Evolutionary conservation across 1,284 basidiomycete species (phyloP).

Genomic region (Phlebopus sp.): DNA sequence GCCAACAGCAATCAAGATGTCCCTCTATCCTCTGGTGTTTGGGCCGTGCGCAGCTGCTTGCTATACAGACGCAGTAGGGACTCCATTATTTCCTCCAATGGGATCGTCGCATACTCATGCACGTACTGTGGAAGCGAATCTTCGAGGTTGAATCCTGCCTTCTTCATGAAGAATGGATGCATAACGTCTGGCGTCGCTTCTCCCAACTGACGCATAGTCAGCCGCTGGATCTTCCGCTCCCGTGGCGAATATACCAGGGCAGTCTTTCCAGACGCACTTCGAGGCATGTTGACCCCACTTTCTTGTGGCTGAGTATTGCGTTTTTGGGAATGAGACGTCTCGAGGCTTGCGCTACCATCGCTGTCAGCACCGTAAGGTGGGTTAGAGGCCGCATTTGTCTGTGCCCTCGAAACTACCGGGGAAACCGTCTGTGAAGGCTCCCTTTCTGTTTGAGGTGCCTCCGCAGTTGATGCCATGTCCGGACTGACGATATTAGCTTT

Average conservation of each 20-base stretch:
- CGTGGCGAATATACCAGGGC: conserved; percentile 50
- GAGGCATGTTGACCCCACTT: conserved; percentile 1
- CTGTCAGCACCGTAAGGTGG: neutral
- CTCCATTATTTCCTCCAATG: conserved; percentile 85
- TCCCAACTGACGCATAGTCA: conserved; percentile 81
- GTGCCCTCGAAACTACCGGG: conserved; percentile 7
- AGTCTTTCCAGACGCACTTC: conserved; percentile 20
- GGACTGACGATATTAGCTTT: conserved; percentile 13
- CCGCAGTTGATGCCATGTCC: conserved; percentile 12
- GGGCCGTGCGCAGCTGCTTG: conserved; percentile 54
- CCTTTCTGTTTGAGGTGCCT: conserved; percentile 9
- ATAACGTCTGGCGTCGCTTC: conserved; percentile 86
- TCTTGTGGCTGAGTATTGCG: conserved; percentile 21
- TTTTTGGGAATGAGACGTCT: conserved; percentile 3
- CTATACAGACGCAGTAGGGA: conserved; percentile 77
- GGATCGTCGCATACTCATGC: conserved; percentile 81
- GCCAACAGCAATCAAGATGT: neutral
- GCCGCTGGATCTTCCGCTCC: conserved; percentile 62
- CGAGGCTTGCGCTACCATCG: conserved; percentile 10
- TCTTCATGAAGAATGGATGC: conserved; percentile 85
- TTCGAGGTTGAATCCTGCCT: conserved; percentile 76
- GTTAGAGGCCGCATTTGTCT: neutral
- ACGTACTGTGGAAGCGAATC: conserved; percentile 83
- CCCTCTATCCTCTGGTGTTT: conserved; percentile 7
- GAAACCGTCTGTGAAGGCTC: neutral